A percentile compares a stretch with the other conserved stretches of the same genome.
Conservation (phyloP, 192 early-diverging fungal genomes). For the Entophlyctis helioformis region DNA sequence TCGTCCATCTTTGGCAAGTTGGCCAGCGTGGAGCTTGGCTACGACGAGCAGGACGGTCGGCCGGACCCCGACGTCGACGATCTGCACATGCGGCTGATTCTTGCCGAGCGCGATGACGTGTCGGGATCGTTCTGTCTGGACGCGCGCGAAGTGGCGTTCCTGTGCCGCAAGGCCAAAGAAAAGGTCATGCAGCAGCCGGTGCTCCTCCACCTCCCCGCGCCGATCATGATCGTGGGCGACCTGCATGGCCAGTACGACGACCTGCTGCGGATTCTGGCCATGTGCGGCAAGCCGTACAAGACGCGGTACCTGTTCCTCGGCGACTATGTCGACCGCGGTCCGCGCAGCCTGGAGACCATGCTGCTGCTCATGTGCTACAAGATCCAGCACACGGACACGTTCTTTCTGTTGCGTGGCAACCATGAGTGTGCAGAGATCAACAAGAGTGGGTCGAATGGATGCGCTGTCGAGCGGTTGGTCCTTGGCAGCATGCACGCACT, state of each 20-base stretch:
- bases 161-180: too few species aligned
- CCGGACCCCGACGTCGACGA: too few species aligned
- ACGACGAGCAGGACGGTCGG: too few species aligned
- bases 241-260: constrained; percentile 94
- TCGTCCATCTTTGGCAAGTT: too few species aligned
- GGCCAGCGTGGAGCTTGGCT: too few species aligned
- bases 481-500: not conserved
- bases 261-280: constrained; percentile 82
- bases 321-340: constrained; percentile 97
- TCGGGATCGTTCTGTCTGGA: too few species aligned
- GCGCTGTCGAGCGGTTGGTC: not conserved
- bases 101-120: too few species aligned
- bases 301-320: constrained; percentile 90
- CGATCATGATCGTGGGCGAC: constrained; percentile 81
- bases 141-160: too few species aligned
- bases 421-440: constrained; percentile 93
- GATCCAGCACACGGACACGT: constrained; percentile 94
- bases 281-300: constrained; percentile 82
- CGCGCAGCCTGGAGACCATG: constrained; percentile 90
- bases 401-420: constrained; percentile 93
- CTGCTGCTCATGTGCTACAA: constrained; percentile 89
- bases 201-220: too few species aligned
- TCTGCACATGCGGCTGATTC: too few species aligned
- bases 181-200: too few species aligned
- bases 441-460: not conserved